Evolutionary conservation across 2,329 filamentous ascomycete genomes (phyloP), one percentile per base, ranked within the genome.

Genomic region (Orbilia brochopaga): DNA sequence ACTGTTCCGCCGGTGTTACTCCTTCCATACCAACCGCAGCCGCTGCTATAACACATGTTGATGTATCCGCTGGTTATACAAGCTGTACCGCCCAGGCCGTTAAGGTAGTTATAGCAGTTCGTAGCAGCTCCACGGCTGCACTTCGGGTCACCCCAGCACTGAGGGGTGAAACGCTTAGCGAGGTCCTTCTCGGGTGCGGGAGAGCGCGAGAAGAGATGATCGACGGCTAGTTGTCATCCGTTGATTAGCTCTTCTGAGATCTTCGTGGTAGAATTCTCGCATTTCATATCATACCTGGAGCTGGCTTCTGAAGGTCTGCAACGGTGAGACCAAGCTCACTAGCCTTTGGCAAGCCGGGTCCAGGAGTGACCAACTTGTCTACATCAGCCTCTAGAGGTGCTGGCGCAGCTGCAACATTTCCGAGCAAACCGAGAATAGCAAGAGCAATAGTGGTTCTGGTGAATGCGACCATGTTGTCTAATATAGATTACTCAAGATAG

Each of bases 81-180:
- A 17, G n/a, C 19, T 10, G 32, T 59, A 27, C 35, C 40, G 37
- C 62, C 62, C 15, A 66, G 46, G 11, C 35, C 23, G 24, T 48
- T 42, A 15, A 59, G 21, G 35, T 59, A 66, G 55, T 66, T 59
- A 40, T 44, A 59, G 55, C 62, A 66, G 27, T 35, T 50, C 13
- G 30, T 15, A 30, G 55, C 55, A 40, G 59, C 54, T 24, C 21
- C 37, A 13, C 44, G 58, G 35, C 13, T 53, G 55, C 62, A 66
- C 37, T 59, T 66, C n/a, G 42, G 62, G 8, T 66, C 54, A 7
- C 55, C 54, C 62, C 62, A 66, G 37, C 54, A 59, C 37, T 54
- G 46, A 35, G 54, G 35, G 17, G 13, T 21, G 13, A 54, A 66
- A 13, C 55, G 62, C 62, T 66, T 66, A 6, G 48, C 40, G 5